phyloP scores from a whole-genome alignment of 768 basidiomycete genomes.

The Chalciporus chontae region DNA sequence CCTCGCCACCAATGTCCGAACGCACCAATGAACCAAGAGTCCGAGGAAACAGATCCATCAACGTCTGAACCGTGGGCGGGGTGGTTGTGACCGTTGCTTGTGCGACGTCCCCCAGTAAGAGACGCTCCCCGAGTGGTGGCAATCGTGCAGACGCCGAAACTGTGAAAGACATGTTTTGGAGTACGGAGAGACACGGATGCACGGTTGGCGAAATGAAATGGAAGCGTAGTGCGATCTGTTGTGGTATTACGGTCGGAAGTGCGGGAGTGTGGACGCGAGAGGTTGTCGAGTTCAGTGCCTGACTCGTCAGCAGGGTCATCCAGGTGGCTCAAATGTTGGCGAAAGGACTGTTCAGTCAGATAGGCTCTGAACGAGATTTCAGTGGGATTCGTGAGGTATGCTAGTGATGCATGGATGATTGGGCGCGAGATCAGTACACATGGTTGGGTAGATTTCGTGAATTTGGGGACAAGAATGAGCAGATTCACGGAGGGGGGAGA shows the following conservation, averaged over 20 bases:
- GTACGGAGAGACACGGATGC: conserved; percentile 92
- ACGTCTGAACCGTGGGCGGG: conserved; percentile 28
- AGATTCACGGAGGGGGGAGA: background rate
- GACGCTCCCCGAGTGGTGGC: conserved; percentile 43
- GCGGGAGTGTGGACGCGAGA: conserved; percentile 24
- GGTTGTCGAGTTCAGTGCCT: conserved; percentile 30
- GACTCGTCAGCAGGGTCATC: conserved; percentile 63
- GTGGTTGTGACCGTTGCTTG: conserved; percentile 29
- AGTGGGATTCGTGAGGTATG: conserved; percentile 91
- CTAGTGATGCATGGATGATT: conserved; percentile 39
- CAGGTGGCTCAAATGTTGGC: conserved; percentile 85
- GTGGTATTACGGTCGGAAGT: conserved; percentile 17
- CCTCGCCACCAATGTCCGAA: conserved; percentile 93
- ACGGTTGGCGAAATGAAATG: conserved; percentile 86
- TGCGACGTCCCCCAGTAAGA: conserved; percentile 55
- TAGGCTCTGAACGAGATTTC: conserved; percentile 92
- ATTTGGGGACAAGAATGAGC: background rate
- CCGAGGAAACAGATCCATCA: conserved; percentile 54
- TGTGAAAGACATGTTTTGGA: conserved; percentile 83
- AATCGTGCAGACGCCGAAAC: conserved; percentile 83
- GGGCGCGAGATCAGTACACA: conserved; percentile 6
- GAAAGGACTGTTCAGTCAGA: conserved; percentile 96
- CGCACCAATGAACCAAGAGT: conserved; percentile 87
- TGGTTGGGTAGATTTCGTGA: background rate
- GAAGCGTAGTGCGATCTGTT: conserved; percentile 29